Conservation (phyloP, 202 grass and related monocot species). For the Cymbopogon flexuosus region DNA sequence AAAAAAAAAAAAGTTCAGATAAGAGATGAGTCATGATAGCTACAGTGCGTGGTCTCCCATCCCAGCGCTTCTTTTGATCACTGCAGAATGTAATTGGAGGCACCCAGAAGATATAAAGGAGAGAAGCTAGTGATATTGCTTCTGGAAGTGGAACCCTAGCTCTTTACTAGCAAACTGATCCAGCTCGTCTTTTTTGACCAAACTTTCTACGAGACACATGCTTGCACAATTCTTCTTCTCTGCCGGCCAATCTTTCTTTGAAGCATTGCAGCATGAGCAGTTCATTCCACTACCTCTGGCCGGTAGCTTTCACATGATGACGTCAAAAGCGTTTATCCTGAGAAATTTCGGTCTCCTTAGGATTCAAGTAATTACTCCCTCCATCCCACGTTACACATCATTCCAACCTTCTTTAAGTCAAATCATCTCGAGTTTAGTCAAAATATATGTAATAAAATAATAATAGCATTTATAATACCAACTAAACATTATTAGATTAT, state of each 20-base stretch:
- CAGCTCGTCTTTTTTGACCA: slow-evolving; percentile 33
- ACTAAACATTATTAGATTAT: too few species aligned
- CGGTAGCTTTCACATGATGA: background rate
- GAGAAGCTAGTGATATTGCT: background rate
- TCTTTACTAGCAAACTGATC: background rate
- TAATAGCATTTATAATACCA: too few species aligned
- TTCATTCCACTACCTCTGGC: background rate
- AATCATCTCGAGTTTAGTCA: too few species aligned
- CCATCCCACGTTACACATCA: too few species aligned
- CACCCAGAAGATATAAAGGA: background rate
- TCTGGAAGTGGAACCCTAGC: slow-evolving; percentile 30
- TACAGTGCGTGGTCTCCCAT: background rate
- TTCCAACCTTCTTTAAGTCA: too few species aligned
- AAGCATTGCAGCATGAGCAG: background rate
- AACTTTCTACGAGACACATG: slow-evolving; percentile 14
- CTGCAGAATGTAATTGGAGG: background rate
- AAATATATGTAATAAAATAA: too few species aligned
- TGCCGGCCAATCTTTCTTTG: slow-evolving; percentile 14
- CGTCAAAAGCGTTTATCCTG: background rate
- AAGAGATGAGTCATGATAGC: slow-evolving; percentile 28
- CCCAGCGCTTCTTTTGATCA: background rate
- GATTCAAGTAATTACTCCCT: too few species aligned
- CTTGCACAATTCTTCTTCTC: background rate
- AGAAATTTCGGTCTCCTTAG: background rate
- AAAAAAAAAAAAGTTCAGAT: background rate